Evolutionary conservation across 176 grass and related monocot species (phyloP), one percentile per base, ranked within the genome.

Genomic region (Areca catechu): DNA sequence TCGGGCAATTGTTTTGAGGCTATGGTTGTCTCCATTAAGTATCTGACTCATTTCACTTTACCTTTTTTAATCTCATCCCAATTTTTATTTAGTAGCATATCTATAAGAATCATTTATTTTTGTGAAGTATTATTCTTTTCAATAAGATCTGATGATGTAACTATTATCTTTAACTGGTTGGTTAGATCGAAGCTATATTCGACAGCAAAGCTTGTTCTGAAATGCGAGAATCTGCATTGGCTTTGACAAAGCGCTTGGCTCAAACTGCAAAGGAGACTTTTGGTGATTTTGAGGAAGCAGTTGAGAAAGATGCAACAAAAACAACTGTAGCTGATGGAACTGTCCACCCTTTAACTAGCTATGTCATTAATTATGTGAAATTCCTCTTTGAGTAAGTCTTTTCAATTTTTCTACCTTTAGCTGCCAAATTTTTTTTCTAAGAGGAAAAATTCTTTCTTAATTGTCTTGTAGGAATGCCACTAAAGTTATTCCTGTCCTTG

Each of bases 321-420:
- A 92, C 80, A 65, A 98, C 80, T 54, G 83, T 88, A 65, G 60
- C 70, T 51, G 93, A 98, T 88, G 93, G 93, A 71, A 98, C 93
- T 49, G 93, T 98, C 15, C 93, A 98, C 51, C 93, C 93, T 71
- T 74, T 98, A 67, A 98, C 84, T 0, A 92, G 81, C 80, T 98
- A 98, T 15, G 93, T 98, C 24, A 92, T 98, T 74, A 98, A 92
- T 55, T 89, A 89, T 50, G 87, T 98, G 67, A 98, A 98, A 51
- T 85, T 98, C 57, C 74, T 98, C 20, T 98, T 98, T 5, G 84
- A 98, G 93, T 98, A 82, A 82, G 93, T 85, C n/a, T 51, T 72
- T 66, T 16, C 25, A 53, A 9, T 15, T 50, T 18, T 18, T 52
- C 34, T 43, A 43, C 34, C 9, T 24, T 50, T 27, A 12, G 0